Evolutionary conservation across 768 basidiomycete species (phyloP).

Genomic region (Pulveroboletus sp.): DNA sequence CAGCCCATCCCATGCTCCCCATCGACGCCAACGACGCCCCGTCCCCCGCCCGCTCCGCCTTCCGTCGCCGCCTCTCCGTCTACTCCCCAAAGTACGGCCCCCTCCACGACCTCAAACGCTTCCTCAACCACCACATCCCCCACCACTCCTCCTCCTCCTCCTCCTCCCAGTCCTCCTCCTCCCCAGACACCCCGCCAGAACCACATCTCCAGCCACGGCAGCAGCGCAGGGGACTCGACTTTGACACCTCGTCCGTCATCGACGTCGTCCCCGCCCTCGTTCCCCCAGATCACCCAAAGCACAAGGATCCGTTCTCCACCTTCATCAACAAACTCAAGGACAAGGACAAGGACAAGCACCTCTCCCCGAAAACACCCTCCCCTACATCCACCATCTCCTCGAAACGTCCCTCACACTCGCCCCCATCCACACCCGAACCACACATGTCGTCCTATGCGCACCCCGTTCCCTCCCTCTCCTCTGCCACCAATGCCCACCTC

Average conservation of each 20-base stretch:
- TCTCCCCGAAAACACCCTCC: conserved; percentile 31
- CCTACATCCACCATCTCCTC: conserved; percentile 29
- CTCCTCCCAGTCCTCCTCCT: conserved; percentile 29
- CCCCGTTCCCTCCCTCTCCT: conserved; percentile 62
- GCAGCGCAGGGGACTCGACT: conserved; percentile 33
- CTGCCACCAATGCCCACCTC: conserved; percentile 86
- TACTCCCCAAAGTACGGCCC: conserved; percentile 55
- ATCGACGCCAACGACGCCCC: not conserved
- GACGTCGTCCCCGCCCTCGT: conserved; percentile 29
- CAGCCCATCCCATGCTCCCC: not conserved
- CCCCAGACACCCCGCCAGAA: conserved; percentile 27
- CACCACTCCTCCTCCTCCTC: conserved; percentile 26
- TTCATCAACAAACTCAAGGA: conserved; percentile 36
- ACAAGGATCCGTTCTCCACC: conserved; percentile 28
- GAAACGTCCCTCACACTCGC: conserved; percentile 27
- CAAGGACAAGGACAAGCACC: conserved; percentile 18
- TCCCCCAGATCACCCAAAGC: conserved; percentile 19
- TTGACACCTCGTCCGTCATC: conserved; percentile 35
- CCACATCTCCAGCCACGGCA: conserved; percentile 34
- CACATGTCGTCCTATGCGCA: conserved; percentile 26
- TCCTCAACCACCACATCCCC: conserved; percentile 89
- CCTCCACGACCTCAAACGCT: conserved; percentile 90
- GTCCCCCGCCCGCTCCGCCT: conserved; percentile 25
- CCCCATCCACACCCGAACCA: conserved; percentile 23
- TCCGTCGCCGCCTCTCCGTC: conserved; percentile 29